Evolutionary conservation across 2,329 filamentous ascomycete species (phyloP), one percentile per base, ranked within the genome.

Genomic region (Madurella fahalii): DNA sequence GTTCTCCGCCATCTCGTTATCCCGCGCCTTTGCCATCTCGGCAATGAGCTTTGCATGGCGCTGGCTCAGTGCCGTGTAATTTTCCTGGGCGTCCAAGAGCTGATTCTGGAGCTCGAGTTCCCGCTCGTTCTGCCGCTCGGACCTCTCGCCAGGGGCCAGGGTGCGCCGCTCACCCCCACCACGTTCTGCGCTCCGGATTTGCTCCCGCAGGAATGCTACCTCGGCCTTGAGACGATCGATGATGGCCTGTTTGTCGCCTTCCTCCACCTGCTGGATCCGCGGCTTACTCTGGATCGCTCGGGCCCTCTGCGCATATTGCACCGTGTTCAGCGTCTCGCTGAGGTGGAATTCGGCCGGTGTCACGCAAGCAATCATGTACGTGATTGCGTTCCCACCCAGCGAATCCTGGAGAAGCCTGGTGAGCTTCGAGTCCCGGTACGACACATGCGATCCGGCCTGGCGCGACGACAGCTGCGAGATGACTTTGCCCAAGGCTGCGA

Each of bases 291-390:
- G 94, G 57, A 99, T 99, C 1, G 92, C 91, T 61, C 94, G 87
- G 59, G 94, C 95, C 61, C 94, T 84, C 74, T 97, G 94, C 7
- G 94, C 94, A 72, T 99, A 99, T 70, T 96, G 89, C 18, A 99
- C 90, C 0, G 94, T 99, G 70, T 99, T 99, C 54, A 99, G 77
- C 0, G 95, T 97, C 73, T 99, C 94, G 73, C 92, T 97, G 43
- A 99, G 77, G 69, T 99, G 94, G 68, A 99, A 99, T 69, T 96
- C 92, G 13, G 93, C 90, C 0, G 92, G 93, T 1, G 93, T 99
- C 31, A 99, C 92, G 72, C 94, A 99, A 9, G 94, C 94, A 73
- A 99, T 94, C 94, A 99, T 97, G 74, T 97, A 99, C 0, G 94
- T 99, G 68, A 96, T 95, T 37, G 94, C 94, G 68, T 95, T 97